Percentiles rank a stretch among this genome's conserved stretches.
Conservation (phyloP, 1,284 basidiomycete genomes). For the Stygiomarasmius scandens region DNA sequence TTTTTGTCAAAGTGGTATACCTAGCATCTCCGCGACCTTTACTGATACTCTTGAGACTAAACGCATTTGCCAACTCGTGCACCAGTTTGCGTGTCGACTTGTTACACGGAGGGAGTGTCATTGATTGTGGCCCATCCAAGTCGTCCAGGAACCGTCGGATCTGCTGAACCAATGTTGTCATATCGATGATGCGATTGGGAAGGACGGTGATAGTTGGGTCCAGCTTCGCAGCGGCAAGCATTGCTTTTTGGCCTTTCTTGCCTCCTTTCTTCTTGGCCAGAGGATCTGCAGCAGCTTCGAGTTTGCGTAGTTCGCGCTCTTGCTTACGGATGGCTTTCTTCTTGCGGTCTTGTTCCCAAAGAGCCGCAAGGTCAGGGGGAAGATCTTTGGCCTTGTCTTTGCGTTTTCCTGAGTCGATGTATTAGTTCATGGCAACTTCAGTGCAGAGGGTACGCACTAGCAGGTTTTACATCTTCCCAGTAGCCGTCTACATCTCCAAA, state of each 20-base stretch:
- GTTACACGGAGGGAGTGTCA: conserved; percentile 77
- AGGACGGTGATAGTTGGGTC: conserved; percentile 47
- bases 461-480: conserved; percentile 25
- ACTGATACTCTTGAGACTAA: conserved; percentile 77
- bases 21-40: conserved; percentile 67
- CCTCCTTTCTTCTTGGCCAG: conserved; percentile 58
- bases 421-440: background rate
- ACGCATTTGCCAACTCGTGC: conserved; percentile 78
- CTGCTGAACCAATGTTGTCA: conserved; percentile 62
- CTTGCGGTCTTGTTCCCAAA: conserved; percentile 81
- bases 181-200: conserved; percentile 56
- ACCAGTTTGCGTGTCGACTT: conserved; percentile 71
- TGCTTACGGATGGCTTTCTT: conserved; percentile 82
- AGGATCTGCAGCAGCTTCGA: conserved; percentile 59
- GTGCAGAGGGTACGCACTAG: conserved; percentile 30
- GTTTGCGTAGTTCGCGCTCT: conserved; percentile 59
- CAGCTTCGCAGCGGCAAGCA: conserved; percentile 53
- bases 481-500: conserved; percentile 30
- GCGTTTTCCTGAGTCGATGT: conserved; percentile 42
- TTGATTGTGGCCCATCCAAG: conserved; percentile 48
- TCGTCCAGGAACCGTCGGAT: conserved; percentile 72
- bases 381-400: conserved; percentile 62
- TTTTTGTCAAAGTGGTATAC: conserved; percentile 74
- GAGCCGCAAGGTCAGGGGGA: conserved; percentile 64
- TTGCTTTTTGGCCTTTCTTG: conserved; percentile 70